Evolutionary conservation across 2,329 filamentous ascomycete genomes (phyloP).

Genomic region (Microsporum canis): DNA sequence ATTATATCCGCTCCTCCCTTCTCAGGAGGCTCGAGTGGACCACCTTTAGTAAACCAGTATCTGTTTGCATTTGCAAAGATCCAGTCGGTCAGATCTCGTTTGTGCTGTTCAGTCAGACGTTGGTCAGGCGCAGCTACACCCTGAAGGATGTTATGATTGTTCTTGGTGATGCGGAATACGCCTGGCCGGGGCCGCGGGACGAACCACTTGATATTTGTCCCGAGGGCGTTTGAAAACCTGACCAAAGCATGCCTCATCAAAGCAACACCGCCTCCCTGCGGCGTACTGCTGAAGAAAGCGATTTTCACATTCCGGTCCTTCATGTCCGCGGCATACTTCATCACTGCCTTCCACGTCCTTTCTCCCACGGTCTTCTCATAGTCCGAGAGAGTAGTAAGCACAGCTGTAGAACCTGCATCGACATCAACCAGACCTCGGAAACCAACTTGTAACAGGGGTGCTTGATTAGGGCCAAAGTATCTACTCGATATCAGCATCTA

Average conservation of each 20-base stretch:
- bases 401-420: conserved; percentile 53
- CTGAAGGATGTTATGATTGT: conserved; percentile 79
- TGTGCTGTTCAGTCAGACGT: conserved; percentile 52
- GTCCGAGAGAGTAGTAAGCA: conserved; percentile 46
- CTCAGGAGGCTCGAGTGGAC: conserved; percentile 52
- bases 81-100: conserved; percentile 57
- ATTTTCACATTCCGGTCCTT: conserved; percentile 55
- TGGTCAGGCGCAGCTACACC: conserved; percentile 58
- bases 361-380: conserved; percentile 51
- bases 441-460: conserved; percentile 55
- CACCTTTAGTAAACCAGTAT: conserved; percentile 60
- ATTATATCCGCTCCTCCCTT: conserved; percentile 67
- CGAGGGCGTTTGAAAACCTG: conserved; percentile 55
- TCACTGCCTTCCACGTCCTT: conserved; percentile 54
- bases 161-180: conserved; percentile 75
- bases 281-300: conserved; percentile 69
- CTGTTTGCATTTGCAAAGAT: conserved; percentile 59
- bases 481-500: conserved; percentile 28
- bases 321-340: conserved; percentile 52
- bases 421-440: conserved; percentile 59
- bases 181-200: conserved; percentile 70
- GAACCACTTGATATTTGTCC: conserved; percentile 61
- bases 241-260: conserved; percentile 71
- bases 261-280: conserved; percentile 71
- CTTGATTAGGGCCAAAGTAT: conserved; percentile 60